Conservation (phyloP, 345 rosid species). For the Syzygium aqueum region DNA sequence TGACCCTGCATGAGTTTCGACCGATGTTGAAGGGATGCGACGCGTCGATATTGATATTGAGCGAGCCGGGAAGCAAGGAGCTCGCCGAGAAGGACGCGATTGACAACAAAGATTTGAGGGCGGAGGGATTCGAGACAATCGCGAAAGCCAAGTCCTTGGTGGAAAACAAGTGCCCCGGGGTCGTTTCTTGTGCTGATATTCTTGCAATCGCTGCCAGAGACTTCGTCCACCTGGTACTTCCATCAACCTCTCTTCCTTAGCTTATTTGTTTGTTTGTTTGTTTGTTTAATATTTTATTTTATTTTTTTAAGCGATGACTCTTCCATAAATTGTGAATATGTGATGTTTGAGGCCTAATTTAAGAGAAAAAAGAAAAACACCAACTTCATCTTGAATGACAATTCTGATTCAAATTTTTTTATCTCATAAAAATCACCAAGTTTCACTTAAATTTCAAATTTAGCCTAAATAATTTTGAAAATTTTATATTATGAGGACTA, state of each 20-base stretch:
- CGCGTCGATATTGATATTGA: conserved; percentile 59
- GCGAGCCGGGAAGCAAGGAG: conserved; percentile 45
- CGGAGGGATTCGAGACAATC: conserved; percentile 55
- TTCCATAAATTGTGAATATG: background rate
- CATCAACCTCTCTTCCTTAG: background rate
- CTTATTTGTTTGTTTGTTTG: background rate
- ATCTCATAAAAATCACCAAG: too few relatives aligned
- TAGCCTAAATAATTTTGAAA: too few relatives aligned
- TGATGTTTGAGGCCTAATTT: background rate
- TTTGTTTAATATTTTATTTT: background rate
- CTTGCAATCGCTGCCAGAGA: conserved; percentile 86
- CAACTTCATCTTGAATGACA: too few relatives aligned
- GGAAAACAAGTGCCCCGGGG: conserved; percentile 73
- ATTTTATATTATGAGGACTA: too few relatives aligned
- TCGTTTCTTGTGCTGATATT: conserved; percentile 84
- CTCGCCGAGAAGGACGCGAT: conserved; percentile 71
- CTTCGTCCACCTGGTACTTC: conserved; percentile 47
- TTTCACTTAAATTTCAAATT: too few relatives aligned
- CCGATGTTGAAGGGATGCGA: conserved; percentile 54
- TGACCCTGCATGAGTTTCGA: background rate
- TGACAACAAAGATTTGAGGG: conserved; percentile 54
- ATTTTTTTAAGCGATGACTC: too few relatives aligned
- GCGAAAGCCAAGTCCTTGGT: conserved; percentile 58
- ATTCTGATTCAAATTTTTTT: too few relatives aligned
- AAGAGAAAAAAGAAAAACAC: too few relatives aligned